These are phyloP conservation scores for Komagataella pastoris DNA, from an alignment of 805 yeast species.

Conservation along the genomic window DNA sequence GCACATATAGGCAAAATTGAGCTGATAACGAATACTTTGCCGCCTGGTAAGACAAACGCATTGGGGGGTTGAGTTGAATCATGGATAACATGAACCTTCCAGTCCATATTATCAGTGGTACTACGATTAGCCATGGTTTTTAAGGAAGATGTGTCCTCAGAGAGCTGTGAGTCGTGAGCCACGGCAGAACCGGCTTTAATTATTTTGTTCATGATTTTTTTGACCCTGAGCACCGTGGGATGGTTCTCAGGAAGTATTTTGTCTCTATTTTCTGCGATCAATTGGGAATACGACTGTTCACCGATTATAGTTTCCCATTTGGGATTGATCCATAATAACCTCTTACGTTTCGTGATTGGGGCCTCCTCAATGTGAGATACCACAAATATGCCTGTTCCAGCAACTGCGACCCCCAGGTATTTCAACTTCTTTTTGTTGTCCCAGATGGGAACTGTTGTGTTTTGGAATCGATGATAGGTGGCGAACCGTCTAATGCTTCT, in stretches of 20 bases:
- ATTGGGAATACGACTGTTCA: slow-evolving; percentile 44
- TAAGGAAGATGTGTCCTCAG: background rate
- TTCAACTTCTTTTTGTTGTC: slow-evolving; percentile 4
- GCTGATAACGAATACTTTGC: slow-evolving; percentile 83
- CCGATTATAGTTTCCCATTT: slow-evolving; percentile 55
- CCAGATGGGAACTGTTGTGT: background rate
- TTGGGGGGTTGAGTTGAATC: slow-evolving; percentile 81
- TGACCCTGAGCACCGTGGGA: slow-evolving; percentile 45
- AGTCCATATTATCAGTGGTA: slow-evolving; percentile 23
- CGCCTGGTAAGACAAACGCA: slow-evolving; percentile 94
- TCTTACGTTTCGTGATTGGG: slow-evolving; percentile 60
- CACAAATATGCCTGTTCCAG: slow-evolving; percentile 22
- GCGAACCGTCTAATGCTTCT: background rate
- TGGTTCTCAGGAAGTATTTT: slow-evolving; percentile 47
- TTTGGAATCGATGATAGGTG: background rate
- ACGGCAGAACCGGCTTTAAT: slow-evolving; percentile 33
- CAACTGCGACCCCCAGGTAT: slow-evolving; percentile 18
- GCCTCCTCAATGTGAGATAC: slow-evolving; percentile 58
- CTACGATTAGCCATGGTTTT: background rate
- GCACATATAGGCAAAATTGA: slow-evolving; percentile 66
- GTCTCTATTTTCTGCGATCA: slow-evolving; percentile 37
- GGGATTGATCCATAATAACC: slow-evolving; percentile 58
- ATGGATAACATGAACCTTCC: slow-evolving; percentile 76
- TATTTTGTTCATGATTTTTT: slow-evolving; percentile 49
- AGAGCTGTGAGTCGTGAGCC: background rate